These are phyloP conservation scores for Verticillium zaregamsianum DNA, from an alignment of 2,329 filamentous ascomycete species.

Conservation along the genomic window DNA sequence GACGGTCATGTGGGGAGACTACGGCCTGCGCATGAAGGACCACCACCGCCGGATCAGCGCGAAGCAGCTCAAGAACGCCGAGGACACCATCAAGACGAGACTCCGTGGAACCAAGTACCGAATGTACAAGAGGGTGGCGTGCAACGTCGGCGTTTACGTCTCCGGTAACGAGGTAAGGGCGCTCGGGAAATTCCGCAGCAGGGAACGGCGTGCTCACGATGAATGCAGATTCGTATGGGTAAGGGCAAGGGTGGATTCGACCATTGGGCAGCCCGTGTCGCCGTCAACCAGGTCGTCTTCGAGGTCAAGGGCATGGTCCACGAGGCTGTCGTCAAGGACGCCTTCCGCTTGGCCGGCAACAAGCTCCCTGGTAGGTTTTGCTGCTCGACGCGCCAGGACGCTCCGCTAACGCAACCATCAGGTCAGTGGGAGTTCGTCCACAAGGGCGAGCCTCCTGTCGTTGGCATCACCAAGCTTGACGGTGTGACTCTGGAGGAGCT, in stretches of 20 bases:
- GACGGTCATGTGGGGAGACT: conserved; percentile 94
- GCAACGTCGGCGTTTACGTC: conserved; percentile 92
- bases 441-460: conserved; percentile 84
- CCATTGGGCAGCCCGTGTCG: conserved; percentile 87
- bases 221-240: conserved; percentile 79
- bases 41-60: conserved; percentile 89
- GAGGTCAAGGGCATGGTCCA: conserved; percentile 89
- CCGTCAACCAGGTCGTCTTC: conserved; percentile 87
- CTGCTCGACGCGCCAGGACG: neutral
- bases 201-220: neutral
- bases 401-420: conserved; percentile 21
- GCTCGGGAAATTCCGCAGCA: neutral
- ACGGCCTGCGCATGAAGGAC: conserved; percentile 88
- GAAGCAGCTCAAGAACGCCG: conserved; percentile 80
- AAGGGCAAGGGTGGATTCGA: conserved; percentile 98
- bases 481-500: conserved; percentile 80
- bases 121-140: conserved; percentile 84
- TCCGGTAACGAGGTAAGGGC: conserved; percentile 79
- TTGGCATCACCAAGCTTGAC: conserved; percentile 88
- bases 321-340: conserved; percentile 91
- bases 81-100: conserved; percentile 87
- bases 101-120: conserved; percentile 89
- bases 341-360: conserved; percentile 88
- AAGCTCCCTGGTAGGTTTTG: conserved; percentile 77
- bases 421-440: conserved; percentile 90